Conservation (phyloP, 2,329 filamentous ascomycete genomes). For the Aspergillus amoenus region DNA sequence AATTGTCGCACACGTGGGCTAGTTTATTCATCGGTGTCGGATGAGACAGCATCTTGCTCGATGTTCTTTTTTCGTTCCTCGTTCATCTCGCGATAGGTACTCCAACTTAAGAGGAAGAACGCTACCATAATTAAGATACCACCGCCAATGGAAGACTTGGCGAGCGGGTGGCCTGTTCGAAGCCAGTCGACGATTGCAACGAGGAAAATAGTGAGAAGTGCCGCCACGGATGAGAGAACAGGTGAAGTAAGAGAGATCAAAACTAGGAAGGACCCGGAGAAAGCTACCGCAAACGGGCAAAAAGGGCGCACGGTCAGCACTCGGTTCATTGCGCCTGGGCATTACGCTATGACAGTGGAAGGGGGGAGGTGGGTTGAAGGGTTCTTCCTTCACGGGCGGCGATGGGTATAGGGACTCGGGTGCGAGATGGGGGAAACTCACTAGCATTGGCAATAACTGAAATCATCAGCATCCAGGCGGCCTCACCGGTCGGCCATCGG, state of each 20-base stretch:
- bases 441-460: slow-evolving; percentile 83
- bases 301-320: neutral
- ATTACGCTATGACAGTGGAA: neutral
- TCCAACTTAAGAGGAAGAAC: slow-evolving; percentile 84
- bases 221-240: slow-evolving; percentile 87
- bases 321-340: neutral
- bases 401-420: neutral
- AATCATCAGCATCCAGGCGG: slow-evolving; percentile 75
- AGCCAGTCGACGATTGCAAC: slow-evolving; percentile 91
- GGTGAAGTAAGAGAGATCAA: slow-evolving; percentile 91
- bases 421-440: slow-evolving; percentile 37
- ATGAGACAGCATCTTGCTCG: slow-evolving; percentile 42
- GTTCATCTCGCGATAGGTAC: slow-evolving; percentile 89
- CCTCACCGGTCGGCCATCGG: slow-evolving; percentile 73
- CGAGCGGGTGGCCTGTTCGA: slow-evolving; percentile 74
- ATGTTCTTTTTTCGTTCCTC: slow-evolving; percentile 70
- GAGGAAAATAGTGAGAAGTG: slow-evolving; percentile 92
- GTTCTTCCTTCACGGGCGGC: neutral
- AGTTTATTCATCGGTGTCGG: slow-evolving; percentile 40
- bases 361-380: neutral
- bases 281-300: slow-evolving; percentile 48
- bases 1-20: neutral
- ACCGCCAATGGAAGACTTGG: slow-evolving; percentile 73
- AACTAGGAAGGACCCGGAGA: slow-evolving; percentile 89
- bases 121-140: slow-evolving; percentile 83